Evolutionary conservation across 2,329 filamentous ascomycete species (phyloP).

Genomic region (Furcasterigmium furcatum): DNA sequence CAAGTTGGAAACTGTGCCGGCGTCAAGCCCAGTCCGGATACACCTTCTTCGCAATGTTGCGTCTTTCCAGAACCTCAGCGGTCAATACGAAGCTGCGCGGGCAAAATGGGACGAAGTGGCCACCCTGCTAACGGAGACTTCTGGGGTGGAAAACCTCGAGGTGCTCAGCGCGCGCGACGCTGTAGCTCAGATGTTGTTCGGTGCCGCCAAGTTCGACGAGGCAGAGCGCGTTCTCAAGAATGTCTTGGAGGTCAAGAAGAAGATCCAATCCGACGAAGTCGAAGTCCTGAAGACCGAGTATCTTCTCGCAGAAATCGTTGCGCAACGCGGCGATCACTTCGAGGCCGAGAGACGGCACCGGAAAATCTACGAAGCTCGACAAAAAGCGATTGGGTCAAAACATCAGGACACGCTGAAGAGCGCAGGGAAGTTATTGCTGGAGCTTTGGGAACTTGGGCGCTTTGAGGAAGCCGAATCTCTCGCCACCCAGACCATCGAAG

Average conservation of each 20-base stretch:
- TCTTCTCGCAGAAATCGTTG: not conserved
- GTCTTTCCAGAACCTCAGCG: not conserved
- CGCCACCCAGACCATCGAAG: not conserved
- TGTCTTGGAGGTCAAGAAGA: not conserved
- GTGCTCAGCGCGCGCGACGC: not conserved
- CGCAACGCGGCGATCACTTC: slow-evolving; percentile 1
- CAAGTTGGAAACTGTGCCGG: not conserved
- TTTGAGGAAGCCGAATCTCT: not conserved
- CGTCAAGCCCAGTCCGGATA: not conserved
- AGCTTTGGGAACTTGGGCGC: not conserved
- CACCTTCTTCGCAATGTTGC: not conserved
- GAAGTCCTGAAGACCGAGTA: not conserved
- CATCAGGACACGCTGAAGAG: not conserved
- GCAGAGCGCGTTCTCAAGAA: not conserved
- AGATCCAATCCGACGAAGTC: not conserved
- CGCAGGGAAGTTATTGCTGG: not conserved
- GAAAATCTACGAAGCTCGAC: not conserved
- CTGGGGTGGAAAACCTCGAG: not conserved
- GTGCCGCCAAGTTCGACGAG: not conserved
- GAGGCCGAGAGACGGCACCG: slow-evolving; percentile 1
- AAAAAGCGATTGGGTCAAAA: not conserved
- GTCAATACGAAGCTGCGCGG: not conserved
- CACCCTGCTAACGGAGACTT: not conserved
- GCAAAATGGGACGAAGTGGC: not conserved
- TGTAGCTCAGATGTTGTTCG: not conserved